A percentile compares a stretch with the other conserved stretches of the same genome.
phyloP scores from a whole-genome alignment of 2,329 filamentous ascomycete genomes.

The Fusarium sp. region DNA sequence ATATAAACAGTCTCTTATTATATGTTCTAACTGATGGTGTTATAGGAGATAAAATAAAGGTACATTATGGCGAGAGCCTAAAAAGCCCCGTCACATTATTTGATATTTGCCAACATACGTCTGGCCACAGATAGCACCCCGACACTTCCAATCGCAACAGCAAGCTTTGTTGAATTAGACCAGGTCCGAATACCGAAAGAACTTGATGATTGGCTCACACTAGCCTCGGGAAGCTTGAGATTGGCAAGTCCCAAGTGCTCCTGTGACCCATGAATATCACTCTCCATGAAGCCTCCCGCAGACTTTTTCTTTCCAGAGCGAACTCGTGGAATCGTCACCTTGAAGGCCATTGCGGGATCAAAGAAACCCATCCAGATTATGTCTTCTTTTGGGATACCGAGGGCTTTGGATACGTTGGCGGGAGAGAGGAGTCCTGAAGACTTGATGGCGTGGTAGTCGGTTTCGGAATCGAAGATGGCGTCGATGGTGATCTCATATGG shows the following conservation, averaged over 20 bases:
- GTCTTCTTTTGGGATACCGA: conserved; percentile 39
- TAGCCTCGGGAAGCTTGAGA: conserved; percentile 3
- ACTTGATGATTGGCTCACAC: fast-evolving
- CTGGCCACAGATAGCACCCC: neutral
- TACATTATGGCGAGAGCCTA: neutral
- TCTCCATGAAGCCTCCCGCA: conserved; percentile 37
- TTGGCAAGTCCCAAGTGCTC: conserved; percentile 32
- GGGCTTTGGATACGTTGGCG: conserved; percentile 28
- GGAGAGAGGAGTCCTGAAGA: conserved; percentile 14
- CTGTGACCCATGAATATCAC: conserved; percentile 36
- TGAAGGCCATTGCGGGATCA: conserved; percentile 59
- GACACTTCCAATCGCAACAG: neutral
- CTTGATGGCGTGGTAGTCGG: conserved; percentile 43
- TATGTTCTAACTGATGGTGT: neutral
- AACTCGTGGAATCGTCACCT: conserved; percentile 42
- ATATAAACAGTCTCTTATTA: neutral
- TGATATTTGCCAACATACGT: neutral
- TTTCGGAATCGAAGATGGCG: conserved; percentile 55
- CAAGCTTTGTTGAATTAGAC: neutral
- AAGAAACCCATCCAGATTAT: conserved; percentile 55
- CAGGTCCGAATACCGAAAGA: neutral
- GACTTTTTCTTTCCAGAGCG: conserved; percentile 22
- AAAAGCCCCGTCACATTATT: neutral
- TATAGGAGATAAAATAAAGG: neutral
- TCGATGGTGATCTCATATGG: conserved; percentile 63